Percentiles rank a stretch among this genome's conserved stretches.
Evolutionary conservation across 345 rosid genomes (phyloP).

Genomic region (Sisymbrium irio): DNA sequence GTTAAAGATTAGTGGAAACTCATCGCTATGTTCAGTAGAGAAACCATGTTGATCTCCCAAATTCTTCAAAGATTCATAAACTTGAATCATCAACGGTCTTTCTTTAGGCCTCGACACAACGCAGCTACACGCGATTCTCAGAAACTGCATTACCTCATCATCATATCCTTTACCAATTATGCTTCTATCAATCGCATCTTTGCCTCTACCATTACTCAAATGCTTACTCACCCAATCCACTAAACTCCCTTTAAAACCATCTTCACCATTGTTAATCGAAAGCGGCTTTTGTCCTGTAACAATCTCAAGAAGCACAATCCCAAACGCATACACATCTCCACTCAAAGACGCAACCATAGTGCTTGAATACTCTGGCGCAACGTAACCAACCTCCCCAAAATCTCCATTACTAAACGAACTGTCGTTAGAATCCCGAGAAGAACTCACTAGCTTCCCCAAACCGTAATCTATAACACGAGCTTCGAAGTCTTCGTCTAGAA

Average conservation of each 20-base stretch:
- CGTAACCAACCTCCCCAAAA: slow-evolving; percentile 47
- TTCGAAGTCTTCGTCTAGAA: slow-evolving; percentile 56
- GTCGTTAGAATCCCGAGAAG: slow-evolving; percentile 37
- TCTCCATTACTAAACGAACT: slow-evolving; percentile 45
- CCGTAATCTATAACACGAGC: slow-evolving; percentile 54
- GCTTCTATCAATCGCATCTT: slow-evolving; percentile 39
- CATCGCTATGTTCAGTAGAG: slow-evolving; percentile 35
- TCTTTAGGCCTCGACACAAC: slow-evolving; percentile 47
- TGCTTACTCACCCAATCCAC: slow-evolving; percentile 55
- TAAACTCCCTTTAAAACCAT: slow-evolving; percentile 53
- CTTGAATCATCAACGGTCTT: slow-evolving; percentile 43
- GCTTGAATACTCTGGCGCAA: slow-evolving; percentile 51
- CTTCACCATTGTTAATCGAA: slow-evolving; percentile 37
- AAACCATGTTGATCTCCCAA: slow-evolving; percentile 43
- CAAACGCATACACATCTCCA: slow-evolving; percentile 61
- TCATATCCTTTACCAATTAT: slow-evolving; percentile 42
- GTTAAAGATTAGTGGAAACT: slow-evolving; percentile 40
- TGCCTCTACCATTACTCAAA: slow-evolving; percentile 31
- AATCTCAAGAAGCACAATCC: slow-evolving; percentile 53
- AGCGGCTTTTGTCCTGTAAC: slow-evolving; percentile 49
- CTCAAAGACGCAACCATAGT: slow-evolving; percentile 48
- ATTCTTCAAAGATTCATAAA: slow-evolving; percentile 43
- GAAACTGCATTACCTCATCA: slow-evolving; percentile 36
- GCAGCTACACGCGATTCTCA: slow-evolving; percentile 44
- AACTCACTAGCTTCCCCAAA: slow-evolving; percentile 44